Conservation (phyloP, 2,329 filamentous ascomycete species). For the Exophiala mesophila region DNA sequence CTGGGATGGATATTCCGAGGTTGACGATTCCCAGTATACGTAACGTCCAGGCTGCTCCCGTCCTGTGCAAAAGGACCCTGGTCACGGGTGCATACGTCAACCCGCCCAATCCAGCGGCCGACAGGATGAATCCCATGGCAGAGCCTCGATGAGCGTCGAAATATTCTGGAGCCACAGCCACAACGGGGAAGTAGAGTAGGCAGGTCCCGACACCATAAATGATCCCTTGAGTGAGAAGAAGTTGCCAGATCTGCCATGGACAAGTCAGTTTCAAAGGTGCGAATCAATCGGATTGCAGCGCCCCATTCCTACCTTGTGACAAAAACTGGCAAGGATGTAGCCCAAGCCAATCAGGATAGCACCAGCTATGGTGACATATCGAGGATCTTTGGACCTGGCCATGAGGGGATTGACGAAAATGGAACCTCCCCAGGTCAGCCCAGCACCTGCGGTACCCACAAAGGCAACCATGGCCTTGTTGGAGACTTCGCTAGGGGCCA, state of each 20-base stretch:
- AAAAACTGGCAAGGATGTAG: slow-evolving; percentile 39
- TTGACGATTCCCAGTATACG: slow-evolving; percentile 24
- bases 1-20: slow-evolving; percentile 31
- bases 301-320: slow-evolving; percentile 25
- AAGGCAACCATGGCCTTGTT: slow-evolving; percentile 46
- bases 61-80: slow-evolving; percentile 28
- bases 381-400: slow-evolving; percentile 37
- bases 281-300: too few relatives aligned
- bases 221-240: slow-evolving; percentile 57
- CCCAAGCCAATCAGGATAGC: slow-evolving; percentile 40
- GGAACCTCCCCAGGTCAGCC: slow-evolving; percentile 48
- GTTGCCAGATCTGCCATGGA: slow-evolving; percentile 51
- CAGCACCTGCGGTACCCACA: slow-evolving; percentile 46
- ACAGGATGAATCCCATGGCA: slow-evolving; percentile 56
- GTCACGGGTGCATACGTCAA: slow-evolving; percentile 46
- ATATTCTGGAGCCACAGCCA: slow-evolving; percentile 57
- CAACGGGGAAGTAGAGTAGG: slow-evolving; percentile 54
- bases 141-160: slow-evolving; percentile 54
- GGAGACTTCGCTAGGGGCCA: slow-evolving; percentile 31
- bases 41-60: slow-evolving; percentile 37
- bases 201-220: slow-evolving; percentile 60
- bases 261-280: not conserved
- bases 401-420: slow-evolving; percentile 47
- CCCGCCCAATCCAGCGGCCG: slow-evolving; percentile 57
- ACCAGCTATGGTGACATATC: slow-evolving; percentile 39